phyloP scores from a whole-genome alignment of 306 rosid species.

The Cicer yamashitae region DNA sequence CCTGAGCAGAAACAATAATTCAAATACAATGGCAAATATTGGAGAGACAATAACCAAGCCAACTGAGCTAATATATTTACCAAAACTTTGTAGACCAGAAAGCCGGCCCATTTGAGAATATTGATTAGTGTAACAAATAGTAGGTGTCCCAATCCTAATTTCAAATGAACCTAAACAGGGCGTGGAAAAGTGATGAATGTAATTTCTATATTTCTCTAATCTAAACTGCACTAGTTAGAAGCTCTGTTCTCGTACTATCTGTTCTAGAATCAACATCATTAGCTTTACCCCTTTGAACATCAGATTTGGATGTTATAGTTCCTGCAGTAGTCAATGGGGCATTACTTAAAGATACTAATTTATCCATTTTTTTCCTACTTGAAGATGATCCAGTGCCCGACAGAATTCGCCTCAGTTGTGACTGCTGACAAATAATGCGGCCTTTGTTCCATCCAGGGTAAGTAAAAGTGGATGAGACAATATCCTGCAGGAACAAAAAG shows the following conservation, averaged over 20 bases:
- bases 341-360: conserved; percentile 63
- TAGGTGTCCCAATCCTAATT: conserved; percentile 43
- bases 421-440: conserved; percentile 80
- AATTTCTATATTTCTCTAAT: conserved; percentile 53
- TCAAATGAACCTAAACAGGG: conserved; percentile 47
- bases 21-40: conserved; percentile 11
- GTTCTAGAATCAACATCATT: conserved; percentile 63
- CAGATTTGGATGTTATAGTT: conserved; percentile 56
- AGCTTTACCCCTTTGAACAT: conserved; percentile 50
- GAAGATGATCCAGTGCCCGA: conserved; percentile 63
- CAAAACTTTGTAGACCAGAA: conserved; percentile 50
- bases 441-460: conserved; percentile 91
- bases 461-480: conserved; percentile 59
- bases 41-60: not conserved
- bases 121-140: conserved; percentile 41
- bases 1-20: conserved; percentile 35
- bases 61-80: conserved; percentile 39
- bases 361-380: conserved; percentile 51
- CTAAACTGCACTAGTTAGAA: conserved; percentile 70
- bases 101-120: conserved; percentile 42
- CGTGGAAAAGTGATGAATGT: conserved; percentile 44
- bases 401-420: conserved; percentile 77
- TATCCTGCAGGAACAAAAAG: conserved; percentile 75
- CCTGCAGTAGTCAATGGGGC: conserved; percentile 54
- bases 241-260: conserved; percentile 66